phyloP scores from a whole-genome alignment of 768 basidiomycete genomes.

The Mycena maculata region DNA sequence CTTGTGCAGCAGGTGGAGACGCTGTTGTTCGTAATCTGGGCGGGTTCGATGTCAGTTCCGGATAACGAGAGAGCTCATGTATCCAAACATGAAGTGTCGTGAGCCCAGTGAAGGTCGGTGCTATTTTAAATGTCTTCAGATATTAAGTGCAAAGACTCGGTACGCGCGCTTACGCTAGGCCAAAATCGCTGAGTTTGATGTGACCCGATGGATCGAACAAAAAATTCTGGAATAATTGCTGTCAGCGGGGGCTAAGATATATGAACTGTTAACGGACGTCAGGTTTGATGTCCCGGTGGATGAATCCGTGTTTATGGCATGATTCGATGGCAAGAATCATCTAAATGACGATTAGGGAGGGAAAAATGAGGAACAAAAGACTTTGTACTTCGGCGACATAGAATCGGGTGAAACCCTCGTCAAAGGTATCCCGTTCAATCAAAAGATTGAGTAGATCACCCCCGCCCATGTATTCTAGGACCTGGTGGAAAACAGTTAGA shows the following conservation, averaged over 20 bases:
- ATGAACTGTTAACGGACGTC: conserved; percentile 62
- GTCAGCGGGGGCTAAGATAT: conserved; percentile 32
- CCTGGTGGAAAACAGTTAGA: conserved; percentile 59
- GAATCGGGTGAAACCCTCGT: conserved; percentile 92
- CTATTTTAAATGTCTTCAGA: conserved; percentile 50
- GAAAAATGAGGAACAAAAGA: conserved; percentile 29
- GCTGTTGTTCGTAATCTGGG: conserved; percentile 94
- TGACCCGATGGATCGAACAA: conserved; percentile 94
- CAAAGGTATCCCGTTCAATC: conserved; percentile 91
- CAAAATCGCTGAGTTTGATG: conserved; percentile 95
- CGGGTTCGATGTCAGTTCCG: conserved; percentile 26
- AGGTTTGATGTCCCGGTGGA: conserved; percentile 98
- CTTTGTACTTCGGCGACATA: conserved; percentile 88
- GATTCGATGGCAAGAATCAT: conserved; percentile 95
- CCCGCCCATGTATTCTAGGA: conserved; percentile 95
- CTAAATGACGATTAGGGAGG: conserved; percentile 51
- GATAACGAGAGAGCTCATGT: conserved; percentile 29
- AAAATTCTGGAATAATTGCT: conserved; percentile 76
- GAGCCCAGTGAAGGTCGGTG: conserved; percentile 95
- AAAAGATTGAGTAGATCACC: conserved; percentile 96
- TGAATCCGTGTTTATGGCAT: conserved; percentile 95
- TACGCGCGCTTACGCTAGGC: conserved; percentile 81
- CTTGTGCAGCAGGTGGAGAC: conserved; percentile 87
- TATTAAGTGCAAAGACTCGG: conserved; percentile 32
- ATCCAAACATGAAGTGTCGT: conserved; percentile 87